Evolutionary conservation across 257 asterid genomes (phyloP), one percentile per base, ranked within the genome.

Genomic region (Leptodermis oblonga): DNA sequence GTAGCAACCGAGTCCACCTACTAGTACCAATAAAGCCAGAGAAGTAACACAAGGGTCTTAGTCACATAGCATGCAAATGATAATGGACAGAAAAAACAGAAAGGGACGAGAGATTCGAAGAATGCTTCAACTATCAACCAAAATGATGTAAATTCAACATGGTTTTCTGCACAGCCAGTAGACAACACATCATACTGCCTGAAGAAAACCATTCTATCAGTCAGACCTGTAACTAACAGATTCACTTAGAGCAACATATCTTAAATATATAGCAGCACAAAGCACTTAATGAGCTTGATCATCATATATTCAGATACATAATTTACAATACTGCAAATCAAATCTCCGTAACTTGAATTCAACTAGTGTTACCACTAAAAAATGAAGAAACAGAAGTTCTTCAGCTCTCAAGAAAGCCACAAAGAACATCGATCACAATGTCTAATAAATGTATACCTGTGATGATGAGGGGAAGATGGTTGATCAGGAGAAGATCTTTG

Each of bases 401-500:
- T n/a, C 41, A 68, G 49, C 12, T 59, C 28, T 4, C 36, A n/a
- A 65, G 54, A 22, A 18, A 66, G 49, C 52, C 39, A 42, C 28
- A 59, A 22, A 48, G 34, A 28, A 54, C 12, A 33, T 33, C 62
- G 13, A 8, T 37, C 54, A 34, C 1, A 49, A 39, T 12, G 25
- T 22, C 56, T 58, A 49, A 31, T 64, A 15, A 45, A 46, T 42
- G 20, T 58, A 70, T 90, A 92, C 96, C 92, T 85, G 63, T 74
- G 84, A 77, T 80, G 87, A 78, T 75, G 86, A 58, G 99, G 90
- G 48, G 96, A 90, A 82, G 97, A 79, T 69, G 97, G 96, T 61
- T 80, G 91, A 74, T 93, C 99, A 26, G 96, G 90, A 48, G 96
- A 84, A 65, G 90, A 84, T 73, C 72, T 80, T 71, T 73, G 89